Evolutionary conservation across 164 flowering plant species (phyloP).

Genomic region (Cinnamomum micranthum): DNA sequence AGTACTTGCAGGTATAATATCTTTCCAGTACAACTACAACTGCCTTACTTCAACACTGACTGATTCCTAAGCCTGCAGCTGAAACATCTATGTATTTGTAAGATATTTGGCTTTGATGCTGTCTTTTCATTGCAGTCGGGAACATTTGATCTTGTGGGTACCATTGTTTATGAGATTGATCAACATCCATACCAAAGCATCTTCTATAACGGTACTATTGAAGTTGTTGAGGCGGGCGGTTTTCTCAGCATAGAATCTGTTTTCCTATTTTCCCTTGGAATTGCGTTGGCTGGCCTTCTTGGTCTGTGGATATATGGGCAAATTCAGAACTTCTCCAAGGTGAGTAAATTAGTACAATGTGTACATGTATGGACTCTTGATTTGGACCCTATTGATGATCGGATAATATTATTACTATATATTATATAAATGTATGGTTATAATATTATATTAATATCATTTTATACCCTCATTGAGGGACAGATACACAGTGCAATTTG

Average conservation of each 20-base stretch:
- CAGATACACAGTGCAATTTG: too few species aligned
- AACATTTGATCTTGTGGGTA: conserved; percentile 87
- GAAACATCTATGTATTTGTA: background rate
- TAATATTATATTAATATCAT: too few species aligned
- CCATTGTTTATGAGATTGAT: conserved; percentile 82
- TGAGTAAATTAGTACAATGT: conserved; percentile 13
- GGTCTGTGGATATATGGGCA: conserved; percentile 74
- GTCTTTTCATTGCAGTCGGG: conserved; percentile 64
- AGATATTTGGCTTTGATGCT: background rate
- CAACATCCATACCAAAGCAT: conserved; percentile 65
- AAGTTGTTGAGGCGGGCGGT: conserved; percentile 83
- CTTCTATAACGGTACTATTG: conserved; percentile 91
- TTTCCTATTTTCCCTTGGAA: conserved; percentile 69
- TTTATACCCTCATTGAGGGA: too few species aligned
- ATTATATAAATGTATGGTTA: too few species aligned
- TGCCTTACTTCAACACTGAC: background rate
- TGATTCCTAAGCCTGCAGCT: background rate
- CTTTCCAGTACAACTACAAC: background rate
- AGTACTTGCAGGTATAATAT: conserved; percentile 75
- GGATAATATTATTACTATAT: too few species aligned
- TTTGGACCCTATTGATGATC: too few species aligned
- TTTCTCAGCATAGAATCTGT: conserved; percentile 76
- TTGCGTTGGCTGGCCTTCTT: conserved; percentile 63
- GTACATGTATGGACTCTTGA: too few species aligned
- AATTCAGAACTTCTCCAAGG: conserved; percentile 73